Conservation (phyloP, 495 filamentous ascomycete species). For the Darksidea phi region DNA sequence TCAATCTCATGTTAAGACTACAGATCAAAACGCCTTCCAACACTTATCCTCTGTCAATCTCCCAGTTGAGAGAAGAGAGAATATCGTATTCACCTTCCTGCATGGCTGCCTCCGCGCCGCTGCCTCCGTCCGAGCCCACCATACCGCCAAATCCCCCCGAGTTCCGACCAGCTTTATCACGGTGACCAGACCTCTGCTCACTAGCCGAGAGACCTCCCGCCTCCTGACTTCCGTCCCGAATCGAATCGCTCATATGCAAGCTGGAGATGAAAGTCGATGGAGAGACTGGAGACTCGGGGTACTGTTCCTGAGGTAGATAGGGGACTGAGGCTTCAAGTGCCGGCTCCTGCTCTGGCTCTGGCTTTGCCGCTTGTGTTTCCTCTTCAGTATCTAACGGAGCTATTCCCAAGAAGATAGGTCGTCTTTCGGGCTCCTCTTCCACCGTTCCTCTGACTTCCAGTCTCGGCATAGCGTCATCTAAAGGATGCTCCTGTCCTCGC, state of each 20-base stretch:
- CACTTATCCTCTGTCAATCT: neutral
- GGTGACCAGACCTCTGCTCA: neutral
- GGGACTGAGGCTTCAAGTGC: no score
- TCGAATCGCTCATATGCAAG: neutral
- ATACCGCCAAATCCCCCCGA: neutral
- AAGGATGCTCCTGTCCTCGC: no score
- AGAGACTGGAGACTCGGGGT: neutral
- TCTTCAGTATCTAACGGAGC: neutral
- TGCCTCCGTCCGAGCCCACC: neutral
- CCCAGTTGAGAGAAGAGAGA: neutral
- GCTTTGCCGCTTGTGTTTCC: neutral
- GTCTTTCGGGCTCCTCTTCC: conserved; percentile 1
- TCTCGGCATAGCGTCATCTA: neutral
- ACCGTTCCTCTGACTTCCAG: neutral
- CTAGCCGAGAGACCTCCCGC: no score
- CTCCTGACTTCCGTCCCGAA: neutral
- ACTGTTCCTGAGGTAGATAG: no score
- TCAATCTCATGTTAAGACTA: neutral
- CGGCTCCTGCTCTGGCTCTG: neutral
- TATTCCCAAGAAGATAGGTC: neutral
- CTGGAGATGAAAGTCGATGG: conserved; percentile 7
- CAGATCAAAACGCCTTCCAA: neutral
- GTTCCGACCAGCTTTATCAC: neutral
- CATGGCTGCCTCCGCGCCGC: neutral
- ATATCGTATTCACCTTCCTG: neutral